Base-by-base conservation (phyloP, 2,329 filamentous ascomycete species). In the Aspergillus fumigatiaffinis region DNA sequence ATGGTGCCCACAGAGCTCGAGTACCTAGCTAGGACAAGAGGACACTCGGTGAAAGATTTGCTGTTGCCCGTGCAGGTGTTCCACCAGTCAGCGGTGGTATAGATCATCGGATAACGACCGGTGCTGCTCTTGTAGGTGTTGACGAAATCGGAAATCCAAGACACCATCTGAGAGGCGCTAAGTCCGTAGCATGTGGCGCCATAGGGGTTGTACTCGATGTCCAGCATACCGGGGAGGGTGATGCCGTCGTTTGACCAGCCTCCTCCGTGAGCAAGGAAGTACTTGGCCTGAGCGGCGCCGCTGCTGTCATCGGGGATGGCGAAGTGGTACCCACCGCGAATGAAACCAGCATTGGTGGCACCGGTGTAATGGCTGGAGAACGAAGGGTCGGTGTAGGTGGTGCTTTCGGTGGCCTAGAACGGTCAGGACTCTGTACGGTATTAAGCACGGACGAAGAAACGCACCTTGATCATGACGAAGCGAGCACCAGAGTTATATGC, bases 301-400 rank as follows among this genome's bases (percentile, higher is more conserved):
- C 76, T 73, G 61, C 75, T 76, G 17, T 66, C 64, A 50, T 68
- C 74, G 0, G 80, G 82, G 38, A 76, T 76, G 4, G 82, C 82
- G 61, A 83, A 84, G 74, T 85, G 82, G 65, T 84, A 84, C 38
- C 76, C 81, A 51, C 82, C 82, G 23, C 81, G 80, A 67, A 84
- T 80, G 57, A 85, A 71, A 25, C 77, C 78, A 3, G 80, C 81
- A 8, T 72, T 72, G 48, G 80, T 83, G 35, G 82, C 81, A 26
- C 76, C 76, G 2, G 59, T 71, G 68, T 83, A 83, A 64, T 84
- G 80, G 29, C 62, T 67, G 58, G 72, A 77, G 72, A 84, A 84
- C 25, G 51, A 60, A n/a, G 73, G 65, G 61, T 79, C 77, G 35
- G 63, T 75, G 66, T 77, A 82, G 25, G 64, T 73, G 14, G 78